Conservation (phyloP, 2,329 filamentous ascomycete genomes). For the Diaporthe sp. region DNA sequence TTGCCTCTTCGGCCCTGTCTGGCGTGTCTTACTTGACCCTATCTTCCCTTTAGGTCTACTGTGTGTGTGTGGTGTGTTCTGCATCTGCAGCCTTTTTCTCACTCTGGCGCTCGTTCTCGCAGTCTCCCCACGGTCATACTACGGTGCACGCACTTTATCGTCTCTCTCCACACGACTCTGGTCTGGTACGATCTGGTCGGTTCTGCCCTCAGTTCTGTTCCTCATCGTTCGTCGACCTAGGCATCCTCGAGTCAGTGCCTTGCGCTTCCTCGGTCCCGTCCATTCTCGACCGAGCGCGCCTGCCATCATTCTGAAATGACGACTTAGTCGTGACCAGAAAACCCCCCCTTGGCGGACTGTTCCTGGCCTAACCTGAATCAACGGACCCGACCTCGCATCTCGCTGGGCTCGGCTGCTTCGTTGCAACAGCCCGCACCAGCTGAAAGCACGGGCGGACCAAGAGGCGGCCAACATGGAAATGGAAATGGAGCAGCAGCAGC, state of each 20-base stretch:
- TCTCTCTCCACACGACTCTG: neutral
- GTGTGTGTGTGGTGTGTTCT: slow-evolving; percentile 9
- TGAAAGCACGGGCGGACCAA: slow-evolving; percentile 21
- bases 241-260: slow-evolving; percentile 34
- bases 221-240: slow-evolving; percentile 2
- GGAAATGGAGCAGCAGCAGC: slow-evolving; percentile 19
- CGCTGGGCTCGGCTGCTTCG: slow-evolving; percentile 25
- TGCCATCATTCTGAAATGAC: slow-evolving; percentile 35
- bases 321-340: slow-evolving; percentile 24
- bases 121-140: slow-evolving; percentile 10
- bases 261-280: slow-evolving; percentile 14
- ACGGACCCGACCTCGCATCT: slow-evolving; percentile 30
- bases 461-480: slow-evolving; percentile 29
- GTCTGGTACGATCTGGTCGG: neutral
- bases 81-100: neutral
- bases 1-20: slow-evolving; percentile 22
- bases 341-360: slow-evolving; percentile 24
- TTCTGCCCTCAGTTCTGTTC: neutral
- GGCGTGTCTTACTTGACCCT: slow-evolving; percentile 21
- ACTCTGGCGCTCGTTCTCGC: neutral
- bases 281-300: slow-evolving; percentile 20
- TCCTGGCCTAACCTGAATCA: slow-evolving; percentile 33
- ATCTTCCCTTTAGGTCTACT: neutral
- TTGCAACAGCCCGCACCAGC: slow-evolving; percentile 1
- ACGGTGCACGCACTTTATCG: slow-evolving; percentile 15